A percentile compares a stretch with the other conserved stretches of the same genome.
Conservation (phyloP, 2,329 filamentous ascomycete species). For the Rosellinia necatrix region DNA sequence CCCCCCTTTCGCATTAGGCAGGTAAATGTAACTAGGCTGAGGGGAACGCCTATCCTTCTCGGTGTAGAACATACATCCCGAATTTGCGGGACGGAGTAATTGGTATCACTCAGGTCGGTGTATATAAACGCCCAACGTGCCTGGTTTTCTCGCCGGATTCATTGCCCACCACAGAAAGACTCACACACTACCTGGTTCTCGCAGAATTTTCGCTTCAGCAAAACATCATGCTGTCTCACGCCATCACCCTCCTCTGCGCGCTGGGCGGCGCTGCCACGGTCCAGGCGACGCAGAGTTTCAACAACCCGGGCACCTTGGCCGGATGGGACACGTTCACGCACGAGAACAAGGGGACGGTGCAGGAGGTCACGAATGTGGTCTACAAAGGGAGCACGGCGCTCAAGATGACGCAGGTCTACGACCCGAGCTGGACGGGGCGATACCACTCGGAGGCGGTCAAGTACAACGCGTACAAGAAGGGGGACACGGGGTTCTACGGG, state of each 20-base stretch:
- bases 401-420: conserved; percentile 52
- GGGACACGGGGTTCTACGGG: conserved; percentile 53
- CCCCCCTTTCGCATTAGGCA: conserved; percentile 19
- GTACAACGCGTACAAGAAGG: conserved; percentile 50
- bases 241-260: conserved; percentile 26
- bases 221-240: conserved; percentile 20
- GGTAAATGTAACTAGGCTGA: conserved; percentile 5
- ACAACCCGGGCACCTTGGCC: conserved; percentile 46
- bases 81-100: not conserved
- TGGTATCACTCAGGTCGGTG: not conserved
- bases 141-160: not conserved
- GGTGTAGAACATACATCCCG: not conserved
- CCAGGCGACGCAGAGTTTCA: conserved; percentile 46
- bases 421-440: conserved; percentile 47
- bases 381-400: conserved; percentile 47
- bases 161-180: not conserved
- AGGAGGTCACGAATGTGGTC: conserved; percentile 47
- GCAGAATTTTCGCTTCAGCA: not conserved
- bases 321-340: conserved; percentile 48
- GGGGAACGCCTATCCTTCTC: not conserved
- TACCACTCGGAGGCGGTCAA: conserved; percentile 55
- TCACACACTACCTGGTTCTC: not conserved
- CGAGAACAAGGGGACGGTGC: conserved; percentile 49
- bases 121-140: not conserved
- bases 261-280: conserved; percentile 33